Conservation (phyloP, 169 alveolate species). For the Eimeria falciformis region DNA sequence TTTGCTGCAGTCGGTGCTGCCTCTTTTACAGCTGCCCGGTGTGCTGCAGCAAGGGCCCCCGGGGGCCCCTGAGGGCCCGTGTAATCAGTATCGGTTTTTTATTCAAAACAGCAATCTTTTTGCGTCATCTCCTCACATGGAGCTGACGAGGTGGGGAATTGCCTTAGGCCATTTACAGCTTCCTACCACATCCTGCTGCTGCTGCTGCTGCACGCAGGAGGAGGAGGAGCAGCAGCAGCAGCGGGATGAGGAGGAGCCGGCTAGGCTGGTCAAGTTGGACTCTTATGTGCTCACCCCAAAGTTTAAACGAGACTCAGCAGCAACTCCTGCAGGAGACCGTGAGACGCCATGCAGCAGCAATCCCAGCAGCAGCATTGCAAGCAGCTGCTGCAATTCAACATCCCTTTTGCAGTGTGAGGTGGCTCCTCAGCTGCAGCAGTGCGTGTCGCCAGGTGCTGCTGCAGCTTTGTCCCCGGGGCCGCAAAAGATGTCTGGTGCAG, state of each 20-base stretch:
- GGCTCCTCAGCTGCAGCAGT: not conserved
- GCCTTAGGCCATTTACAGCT: constrained; percentile 68
- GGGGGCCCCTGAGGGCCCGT: not conserved
- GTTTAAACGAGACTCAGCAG: not conserved
- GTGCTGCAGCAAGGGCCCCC: constrained; percentile 3
- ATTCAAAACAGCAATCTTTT: constrained; percentile 55
- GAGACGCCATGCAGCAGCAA: constrained; percentile 43
- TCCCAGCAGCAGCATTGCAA: constrained; percentile 24
- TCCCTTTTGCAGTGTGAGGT: not conserved
- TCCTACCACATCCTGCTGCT: constrained; percentile 66
- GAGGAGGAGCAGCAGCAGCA: not conserved
- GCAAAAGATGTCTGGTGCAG: constrained; percentile 3
- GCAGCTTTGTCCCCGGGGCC: not conserved
- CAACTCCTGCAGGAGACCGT: constrained; percentile 34
- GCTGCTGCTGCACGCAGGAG: constrained; percentile 60
- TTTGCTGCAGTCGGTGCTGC: constrained; percentile 22
- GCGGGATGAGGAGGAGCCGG: not conserved
- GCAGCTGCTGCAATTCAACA: not conserved
- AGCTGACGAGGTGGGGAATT: constrained; percentile 54
- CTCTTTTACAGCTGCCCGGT: constrained; percentile 57
- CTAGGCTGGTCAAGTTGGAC: not conserved
- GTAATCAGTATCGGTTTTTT: not conserved
- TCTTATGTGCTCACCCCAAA: constrained; percentile 7
- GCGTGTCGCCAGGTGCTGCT: constrained; percentile 16
- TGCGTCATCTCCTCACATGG: constrained; percentile 71